Conservation (phyloP, 495 filamentous ascomycete genomes). For the Thozetella sp. region DNA sequence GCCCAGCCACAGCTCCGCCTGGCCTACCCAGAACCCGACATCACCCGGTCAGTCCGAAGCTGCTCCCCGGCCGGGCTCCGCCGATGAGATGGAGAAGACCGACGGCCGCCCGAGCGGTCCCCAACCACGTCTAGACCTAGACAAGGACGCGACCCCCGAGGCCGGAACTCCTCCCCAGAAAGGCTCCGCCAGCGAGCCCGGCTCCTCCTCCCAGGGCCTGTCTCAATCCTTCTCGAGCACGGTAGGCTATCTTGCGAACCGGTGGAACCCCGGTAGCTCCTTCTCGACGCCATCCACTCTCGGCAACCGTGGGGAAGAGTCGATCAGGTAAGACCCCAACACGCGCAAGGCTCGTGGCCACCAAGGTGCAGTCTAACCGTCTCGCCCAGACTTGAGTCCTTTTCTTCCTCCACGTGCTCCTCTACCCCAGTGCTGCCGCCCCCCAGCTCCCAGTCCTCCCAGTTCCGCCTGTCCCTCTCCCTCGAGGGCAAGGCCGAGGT, state of each 20-base stretch:
- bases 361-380: neutral
- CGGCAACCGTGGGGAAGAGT: slow-evolving; percentile 29
- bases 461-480: slow-evolving; percentile 69
- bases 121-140: neutral
- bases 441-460: slow-evolving; percentile 41
- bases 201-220: slow-evolving; percentile 3
- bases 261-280: slow-evolving; percentile 35
- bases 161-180: slow-evolving; percentile 12
- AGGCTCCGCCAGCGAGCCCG: slow-evolving; percentile 1
- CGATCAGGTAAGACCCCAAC: slow-evolving; percentile 27
- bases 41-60: slow-evolving; percentile 17
- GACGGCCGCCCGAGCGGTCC: neutral
- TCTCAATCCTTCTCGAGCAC: slow-evolving; percentile 32
- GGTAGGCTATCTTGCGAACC: slow-evolving; percentile 36
- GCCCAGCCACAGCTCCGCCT: slow-evolving; percentile 16
- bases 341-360: neutral
- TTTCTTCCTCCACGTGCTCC: slow-evolving; percentile 34
- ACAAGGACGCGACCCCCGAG: slow-evolving; percentile 5
- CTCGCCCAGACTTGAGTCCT: slow-evolving; percentile 29
- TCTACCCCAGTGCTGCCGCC: slow-evolving; percentile 21
- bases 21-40: slow-evolving; percentile 6
- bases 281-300: slow-evolving; percentile 32
- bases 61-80: slow-evolving; percentile 8
- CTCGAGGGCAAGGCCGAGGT: slow-evolving; percentile 85
- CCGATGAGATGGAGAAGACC: slow-evolving; percentile 10